phyloP scores from a whole-genome alignment of 371 early-diverging fungal genomes.

The Lichtheimia hyalospora region DNA sequence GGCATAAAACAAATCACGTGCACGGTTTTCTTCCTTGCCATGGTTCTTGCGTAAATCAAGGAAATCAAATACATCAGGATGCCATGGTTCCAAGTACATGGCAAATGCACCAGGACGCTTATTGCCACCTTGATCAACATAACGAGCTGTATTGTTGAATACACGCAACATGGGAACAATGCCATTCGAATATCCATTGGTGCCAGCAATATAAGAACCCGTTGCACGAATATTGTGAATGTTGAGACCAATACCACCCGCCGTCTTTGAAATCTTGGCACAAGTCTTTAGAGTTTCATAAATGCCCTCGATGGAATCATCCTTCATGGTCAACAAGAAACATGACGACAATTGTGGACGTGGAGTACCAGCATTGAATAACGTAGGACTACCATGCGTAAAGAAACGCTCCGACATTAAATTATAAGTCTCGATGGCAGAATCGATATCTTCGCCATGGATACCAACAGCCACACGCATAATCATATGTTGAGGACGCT shows the following conservation, averaged over 20 bases:
- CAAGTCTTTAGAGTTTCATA: slow-evolving; percentile 97
- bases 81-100: slow-evolving; percentile 99
- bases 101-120: slow-evolving; percentile 99
- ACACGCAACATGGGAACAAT: slow-evolving; percentile 98
- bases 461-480: slow-evolving; percentile 99
- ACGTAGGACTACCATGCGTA: slow-evolving; percentile 98
- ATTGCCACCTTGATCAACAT: slow-evolving; percentile 99
- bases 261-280: slow-evolving; percentile 97
- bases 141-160: slow-evolving; percentile 97
- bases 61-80: slow-evolving; percentile 98
- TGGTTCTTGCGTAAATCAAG: slow-evolving; percentile 98
- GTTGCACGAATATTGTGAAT: slow-evolving; percentile 95
- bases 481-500: slow-evolving; percentile 98
- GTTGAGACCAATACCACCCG: slow-evolving; percentile 98
- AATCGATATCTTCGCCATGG: slow-evolving; percentile 89
- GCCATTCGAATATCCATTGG: slow-evolving; percentile 98
- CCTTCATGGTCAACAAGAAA: slow-evolving; percentile 95
- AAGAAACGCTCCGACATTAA: slow-evolving; percentile 95
- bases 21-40: slow-evolving; percentile 97
- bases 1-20: slow-evolving; percentile 97
- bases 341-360: slow-evolving; percentile 96
- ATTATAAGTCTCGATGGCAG: slow-evolving; percentile 96
- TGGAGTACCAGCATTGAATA: slow-evolving; percentile 98
- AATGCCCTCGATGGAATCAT: slow-evolving; percentile 96
- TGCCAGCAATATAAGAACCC: slow-evolving; percentile 96